These are phyloP conservation scores for Rostrohypoxylon terebratum DNA, from an alignment of 495 filamentous ascomycete genomes.

Conservation along the genomic window DNA sequence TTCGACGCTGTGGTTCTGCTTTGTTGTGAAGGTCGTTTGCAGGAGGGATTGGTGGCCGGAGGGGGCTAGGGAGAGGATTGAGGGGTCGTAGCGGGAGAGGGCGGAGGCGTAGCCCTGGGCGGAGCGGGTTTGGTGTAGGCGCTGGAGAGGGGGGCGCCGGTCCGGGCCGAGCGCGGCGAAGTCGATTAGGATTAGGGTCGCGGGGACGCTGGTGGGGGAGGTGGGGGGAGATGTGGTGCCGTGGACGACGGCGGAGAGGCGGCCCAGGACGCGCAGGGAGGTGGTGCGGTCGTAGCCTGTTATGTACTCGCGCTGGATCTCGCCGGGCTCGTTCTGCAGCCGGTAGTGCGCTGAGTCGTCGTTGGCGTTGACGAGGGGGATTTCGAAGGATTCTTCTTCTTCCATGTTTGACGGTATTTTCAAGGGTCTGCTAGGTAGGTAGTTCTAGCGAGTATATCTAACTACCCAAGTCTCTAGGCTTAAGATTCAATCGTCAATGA, in stretches of 20 bases:
- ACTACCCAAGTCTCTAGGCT: not conserved
- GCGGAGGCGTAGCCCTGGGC: not conserved
- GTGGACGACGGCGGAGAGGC: conserved; percentile 21
- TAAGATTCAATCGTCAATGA: not conserved
- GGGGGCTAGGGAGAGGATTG: not conserved
- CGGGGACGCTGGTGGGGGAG: not conserved
- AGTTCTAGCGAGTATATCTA: not conserved
- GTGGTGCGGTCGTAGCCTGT: conserved; percentile 27
- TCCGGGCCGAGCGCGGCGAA: conserved; percentile 20
- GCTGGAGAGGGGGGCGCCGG: not conserved
- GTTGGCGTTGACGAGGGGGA: conserved; percentile 22
- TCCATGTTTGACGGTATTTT: too few species aligned
- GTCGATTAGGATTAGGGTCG: conserved; percentile 25
- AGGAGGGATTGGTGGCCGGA: not conserved
- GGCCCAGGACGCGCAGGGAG: conserved; percentile 19
- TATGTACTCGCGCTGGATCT: conserved; percentile 25
- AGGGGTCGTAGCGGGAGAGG: not conserved
- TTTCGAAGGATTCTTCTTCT: conserved; percentile 25
- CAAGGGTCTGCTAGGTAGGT: not conserved
- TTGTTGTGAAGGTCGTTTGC: not conserved
- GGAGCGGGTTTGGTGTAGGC: not conserved
- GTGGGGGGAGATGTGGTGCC: not conserved
- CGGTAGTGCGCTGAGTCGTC: conserved; percentile 30
- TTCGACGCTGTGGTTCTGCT: conserved; percentile 11
- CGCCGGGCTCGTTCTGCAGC: conserved; percentile 28